Base-by-base conservation (phyloP, 495 filamentous ascomycete species). In the Viridothelium virens region DNA sequence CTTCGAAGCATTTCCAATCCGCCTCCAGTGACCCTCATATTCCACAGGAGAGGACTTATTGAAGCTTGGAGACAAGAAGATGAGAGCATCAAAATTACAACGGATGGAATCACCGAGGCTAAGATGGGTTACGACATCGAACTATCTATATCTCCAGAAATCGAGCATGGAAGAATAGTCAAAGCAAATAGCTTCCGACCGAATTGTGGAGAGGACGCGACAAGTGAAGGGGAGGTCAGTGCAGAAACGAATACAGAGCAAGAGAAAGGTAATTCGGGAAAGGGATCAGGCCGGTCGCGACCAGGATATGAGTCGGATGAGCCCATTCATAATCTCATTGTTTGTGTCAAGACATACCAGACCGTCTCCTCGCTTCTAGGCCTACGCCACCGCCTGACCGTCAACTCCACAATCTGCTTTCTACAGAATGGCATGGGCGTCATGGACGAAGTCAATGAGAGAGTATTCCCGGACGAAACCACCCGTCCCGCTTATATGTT, bases 361-460 rank as follows among this genome's bases (percentile, higher is more conserved):
- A 87, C 85, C 0, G 69, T 85, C 10, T 69, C 77, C 2, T 86
- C 87, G 2, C 71, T 97, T 18, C 65, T 73, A 36, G 67, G 74
- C 1, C 79, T 97, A 50, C 74, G 74, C 5, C 81, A 90, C 67
- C 83, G 91, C 9, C 78, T 98, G n/a, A 84, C 84, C 39, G 77
- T 80, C 3, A 77, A 84, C 14, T 91, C 91, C 2, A 92, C 92
- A 0, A 82, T 98, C 38, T 81, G 89, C 47, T 84, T 98, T 33
- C 71, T 96, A 3, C 89, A 95, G 63, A 90, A 93, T 61, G 92
- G 91, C 3, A 84, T 97, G 78, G 93, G 92, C 2, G 74, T 88
- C 2, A 76, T 91, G 37, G 90, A 96, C n/a, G 80, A 82, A 44
- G 76, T 96, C 25, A 89, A 90, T 68, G 69, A 81, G 10, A 65